Evolutionary conservation across 495 filamentous ascomycete genomes (phyloP).

Genomic region (Neurospora sp.): DNA sequence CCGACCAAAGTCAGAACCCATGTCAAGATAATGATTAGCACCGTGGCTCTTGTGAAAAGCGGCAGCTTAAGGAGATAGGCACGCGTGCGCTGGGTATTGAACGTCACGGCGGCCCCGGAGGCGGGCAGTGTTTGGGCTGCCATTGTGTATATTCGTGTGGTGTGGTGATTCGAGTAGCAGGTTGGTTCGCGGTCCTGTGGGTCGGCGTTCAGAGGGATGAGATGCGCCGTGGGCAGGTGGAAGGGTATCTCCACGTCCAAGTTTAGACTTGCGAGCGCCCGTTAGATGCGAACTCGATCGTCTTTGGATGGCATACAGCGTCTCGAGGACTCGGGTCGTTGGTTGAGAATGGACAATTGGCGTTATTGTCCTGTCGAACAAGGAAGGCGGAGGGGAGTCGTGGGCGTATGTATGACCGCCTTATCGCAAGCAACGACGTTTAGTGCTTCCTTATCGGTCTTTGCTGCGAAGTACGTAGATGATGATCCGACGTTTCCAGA

Average conservation of each 20-base stretch:
- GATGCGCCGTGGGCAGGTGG: background rate
- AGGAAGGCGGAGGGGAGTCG: background rate
- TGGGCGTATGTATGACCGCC: background rate
- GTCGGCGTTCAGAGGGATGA: background rate
- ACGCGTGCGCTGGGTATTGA: slow-evolving; percentile 33
- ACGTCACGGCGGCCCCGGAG: slow-evolving; percentile 4
- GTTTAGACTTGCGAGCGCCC: background rate
- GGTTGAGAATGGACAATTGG: background rate
- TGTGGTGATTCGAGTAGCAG: background rate
- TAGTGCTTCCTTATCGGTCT: background rate
- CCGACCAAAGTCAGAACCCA: slow-evolving; percentile 58
- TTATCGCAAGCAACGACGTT: background rate
- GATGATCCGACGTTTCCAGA: background rate
- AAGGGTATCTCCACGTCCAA: background rate
- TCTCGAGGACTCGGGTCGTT: background rate
- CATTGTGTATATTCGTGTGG: slow-evolving; percentile 5
- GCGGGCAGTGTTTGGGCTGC: slow-evolving; percentile 3
- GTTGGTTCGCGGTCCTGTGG: background rate
- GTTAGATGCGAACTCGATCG: background rate
- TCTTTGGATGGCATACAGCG: background rate
- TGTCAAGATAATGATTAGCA: slow-evolving; percentile 56
- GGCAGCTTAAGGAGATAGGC: slow-evolving; percentile 80
- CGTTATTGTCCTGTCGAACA: background rate
- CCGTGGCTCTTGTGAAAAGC: slow-evolving; percentile 68
- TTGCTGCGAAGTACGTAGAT: background rate